These are phyloP conservation scores for Neofusicoccum ribis DNA, from an alignment of 2,329 filamentous ascomycete genomes.

Conservation along the genomic window DNA sequence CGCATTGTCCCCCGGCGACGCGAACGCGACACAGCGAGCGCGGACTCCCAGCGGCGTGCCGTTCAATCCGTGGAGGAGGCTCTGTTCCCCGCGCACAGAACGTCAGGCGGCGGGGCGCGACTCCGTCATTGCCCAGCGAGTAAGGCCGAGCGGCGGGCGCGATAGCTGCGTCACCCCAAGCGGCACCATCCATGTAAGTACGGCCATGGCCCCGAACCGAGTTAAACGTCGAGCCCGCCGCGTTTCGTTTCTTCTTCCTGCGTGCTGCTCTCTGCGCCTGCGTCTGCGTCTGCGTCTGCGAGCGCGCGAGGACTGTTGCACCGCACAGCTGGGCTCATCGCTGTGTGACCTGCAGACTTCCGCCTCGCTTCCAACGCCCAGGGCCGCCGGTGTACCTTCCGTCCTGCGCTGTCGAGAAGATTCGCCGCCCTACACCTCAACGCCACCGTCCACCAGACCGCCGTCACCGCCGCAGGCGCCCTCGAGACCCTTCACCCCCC, in stretches of 20 bases:
- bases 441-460: background rate
- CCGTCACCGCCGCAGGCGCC: conserved; percentile 9
- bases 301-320: background rate
- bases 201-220: background rate
- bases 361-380: background rate
- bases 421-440: conserved; percentile 9
- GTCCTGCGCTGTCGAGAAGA: background rate
- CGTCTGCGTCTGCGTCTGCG: background rate
- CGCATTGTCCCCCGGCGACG: background rate
- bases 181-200: conserved; percentile 16
- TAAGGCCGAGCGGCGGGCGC: conserved; percentile 14
- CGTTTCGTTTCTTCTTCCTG: background rate
- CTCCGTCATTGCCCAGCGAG: conserved; percentile 15
- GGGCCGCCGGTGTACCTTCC: background rate
- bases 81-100: conserved; percentile 13
- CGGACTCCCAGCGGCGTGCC: background rate
- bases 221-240: conserved; percentile 12
- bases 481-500: background rate
- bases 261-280: background rate
- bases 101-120: conserved; percentile 8
- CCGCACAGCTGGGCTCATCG: conserved; percentile 3
- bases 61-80: conserved; percentile 1
- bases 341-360: background rate
- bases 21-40: background rate
- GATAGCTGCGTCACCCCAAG: conserved; percentile 13